Evolutionary conservation across 1,284 basidiomycete species (phyloP).

Genomic region (Lentinus polychrous): DNA sequence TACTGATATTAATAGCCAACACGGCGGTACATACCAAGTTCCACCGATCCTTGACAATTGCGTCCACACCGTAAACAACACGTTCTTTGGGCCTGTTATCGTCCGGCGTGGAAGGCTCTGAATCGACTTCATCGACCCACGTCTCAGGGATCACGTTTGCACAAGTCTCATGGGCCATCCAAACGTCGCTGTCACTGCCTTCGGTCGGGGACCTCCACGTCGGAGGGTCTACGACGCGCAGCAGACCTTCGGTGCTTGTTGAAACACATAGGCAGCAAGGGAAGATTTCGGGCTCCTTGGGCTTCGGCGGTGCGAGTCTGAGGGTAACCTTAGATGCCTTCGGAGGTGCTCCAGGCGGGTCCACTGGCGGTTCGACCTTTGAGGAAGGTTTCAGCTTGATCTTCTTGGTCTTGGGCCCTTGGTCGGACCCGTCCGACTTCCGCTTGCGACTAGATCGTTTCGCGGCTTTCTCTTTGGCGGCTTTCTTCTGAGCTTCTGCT

Average conservation of each 20-base stretch:
- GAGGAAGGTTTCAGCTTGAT: constrained; percentile 13
- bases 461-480: constrained; percentile 9
- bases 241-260: constrained; percentile 44
- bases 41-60: constrained; percentile 87
- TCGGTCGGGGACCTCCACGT: constrained; percentile 41
- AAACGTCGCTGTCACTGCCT: constrained; percentile 28
- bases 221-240: constrained; percentile 67
- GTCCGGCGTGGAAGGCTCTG: constrained; percentile 22
- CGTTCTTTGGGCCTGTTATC: constrained; percentile 38
- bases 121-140: constrained; percentile 68
- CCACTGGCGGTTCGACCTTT: not conserved
- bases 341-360: not conserved
- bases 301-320: constrained; percentile 55
- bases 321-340: constrained; percentile 43
- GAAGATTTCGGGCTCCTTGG: constrained; percentile 48
- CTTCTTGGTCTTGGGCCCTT: constrained; percentile 30
- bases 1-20: not conserved
- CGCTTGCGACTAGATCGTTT: constrained; percentile 28
- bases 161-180: constrained; percentile 74
- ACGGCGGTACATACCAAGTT: constrained; percentile 55
- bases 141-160: constrained; percentile 80
- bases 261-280: constrained; percentile 84
- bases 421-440: constrained; percentile 19
- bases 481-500: constrained; percentile 13
- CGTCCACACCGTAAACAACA: constrained; percentile 75